Evolutionary conservation across 1,284 basidiomycete genomes (phyloP), one percentile per base, ranked within the genome.

Genomic region (Calocybe gambosa): DNA sequence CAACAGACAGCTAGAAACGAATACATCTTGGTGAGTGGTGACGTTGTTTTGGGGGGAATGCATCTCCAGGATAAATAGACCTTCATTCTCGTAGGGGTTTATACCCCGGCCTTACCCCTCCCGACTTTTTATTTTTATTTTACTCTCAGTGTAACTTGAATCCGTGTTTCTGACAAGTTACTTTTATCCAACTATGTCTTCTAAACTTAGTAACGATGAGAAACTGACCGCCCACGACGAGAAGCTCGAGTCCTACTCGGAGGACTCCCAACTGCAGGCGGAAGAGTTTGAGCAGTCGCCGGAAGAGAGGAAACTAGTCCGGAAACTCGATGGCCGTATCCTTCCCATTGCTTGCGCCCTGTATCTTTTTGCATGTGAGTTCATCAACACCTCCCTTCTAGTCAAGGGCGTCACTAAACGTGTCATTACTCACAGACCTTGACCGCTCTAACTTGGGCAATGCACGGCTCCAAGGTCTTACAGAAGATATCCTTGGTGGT

Each of bases 361-460:
- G 29, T 89, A 89, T 55, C 69, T 89, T 28, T 86, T 84, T 59
- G 82, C 85, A 18, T 89, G 84, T 84, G 49, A 58, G 81, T 69
- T 39, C 38, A 16, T 15, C n/a, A 26, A 34, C 47, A 37, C 38
- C 5, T 36, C 15, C 4, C 36, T 21, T 15, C 3, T 8, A 21
- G 10, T 21, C 10, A 21, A 19, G 21, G 5, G 19, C 2, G 5
- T 13, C 8, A 20, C n/a, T 31, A 29, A 45, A 50, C 44, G n/a
- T 19, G 13, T 23, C 23, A 21, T 43, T 21, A 20, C 40, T 15
- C 28, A 5, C 25, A 87, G 84, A 80, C 56, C 69, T 89, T 41
- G 85, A 88, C 59, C 74, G 86, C 38, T 79, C 81, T 1, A 89
- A 88, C 55, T 57, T 89, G 34, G 85, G 86, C 10, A 89, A 89